Conservation (phyloP, 1,284 basidiomycete genomes). For the Ganoderma leucocontextum region DNA sequence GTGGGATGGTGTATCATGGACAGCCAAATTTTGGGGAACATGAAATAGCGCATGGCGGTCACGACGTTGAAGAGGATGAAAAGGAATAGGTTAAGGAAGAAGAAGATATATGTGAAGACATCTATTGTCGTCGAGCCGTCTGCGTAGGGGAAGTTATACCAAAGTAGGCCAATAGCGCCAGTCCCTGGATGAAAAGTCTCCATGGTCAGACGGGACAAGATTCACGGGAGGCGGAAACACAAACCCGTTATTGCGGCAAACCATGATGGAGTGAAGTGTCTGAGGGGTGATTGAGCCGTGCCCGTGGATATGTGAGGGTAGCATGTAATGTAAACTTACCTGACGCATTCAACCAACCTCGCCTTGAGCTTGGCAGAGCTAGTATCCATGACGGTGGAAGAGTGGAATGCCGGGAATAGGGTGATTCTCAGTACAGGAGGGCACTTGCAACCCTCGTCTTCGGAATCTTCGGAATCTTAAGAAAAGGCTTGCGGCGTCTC, state of each 20-base stretch:
- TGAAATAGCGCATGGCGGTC: constrained; percentile 53
- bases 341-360: constrained; percentile 26
- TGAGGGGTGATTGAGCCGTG: constrained; percentile 23
- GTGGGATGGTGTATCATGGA: constrained; percentile 55
- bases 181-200: constrained; percentile 44
- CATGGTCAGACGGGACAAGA: neutral
- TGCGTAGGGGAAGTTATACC: constrained; percentile 51
- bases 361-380: neutral
- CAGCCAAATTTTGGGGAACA: constrained; percentile 53
- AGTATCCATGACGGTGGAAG: neutral
- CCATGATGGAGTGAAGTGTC: constrained; percentile 58
- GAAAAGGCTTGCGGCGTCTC: neutral
- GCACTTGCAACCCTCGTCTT: neutral
- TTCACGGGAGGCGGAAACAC: neutral
- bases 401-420: neutral
- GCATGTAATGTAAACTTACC: constrained; percentile 22
- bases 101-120: constrained; percentile 51
- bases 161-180: constrained; percentile 46
- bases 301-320: neutral
- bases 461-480: neutral
- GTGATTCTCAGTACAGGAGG: neutral
- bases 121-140: constrained; percentile 40
- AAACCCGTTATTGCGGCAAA: constrained; percentile 48
- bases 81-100: constrained; percentile 61
- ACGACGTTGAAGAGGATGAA: constrained; percentile 55